Conservation (phyloP, 2,329 filamentous ascomycete species). For the Fusarium anguioides region DNA sequence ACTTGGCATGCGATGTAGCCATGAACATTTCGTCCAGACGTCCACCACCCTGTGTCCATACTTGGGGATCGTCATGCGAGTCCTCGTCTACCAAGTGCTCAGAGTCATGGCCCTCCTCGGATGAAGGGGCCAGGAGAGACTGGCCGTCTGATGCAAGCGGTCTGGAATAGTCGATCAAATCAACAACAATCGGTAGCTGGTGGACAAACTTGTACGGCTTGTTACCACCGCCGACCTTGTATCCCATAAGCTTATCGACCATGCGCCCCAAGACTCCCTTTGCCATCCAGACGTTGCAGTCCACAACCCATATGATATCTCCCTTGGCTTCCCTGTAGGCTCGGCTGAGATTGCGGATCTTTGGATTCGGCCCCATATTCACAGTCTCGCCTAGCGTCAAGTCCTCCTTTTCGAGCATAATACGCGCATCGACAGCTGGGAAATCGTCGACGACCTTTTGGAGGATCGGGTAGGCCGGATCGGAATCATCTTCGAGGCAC, state of each 20-base stretch:
- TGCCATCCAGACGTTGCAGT: conserved; percentile 95
- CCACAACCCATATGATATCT: conserved; percentile 92
- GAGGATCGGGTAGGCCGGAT: conserved; percentile 82
- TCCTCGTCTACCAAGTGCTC: conserved; percentile 32
- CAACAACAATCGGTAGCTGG: conserved; percentile 90
- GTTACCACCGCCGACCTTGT: conserved; percentile 58
- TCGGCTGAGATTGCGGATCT: conserved; percentile 95
- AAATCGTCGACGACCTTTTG: conserved; percentile 79
- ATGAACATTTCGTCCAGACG: conserved; percentile 95
- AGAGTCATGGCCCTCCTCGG: conserved; percentile 44
- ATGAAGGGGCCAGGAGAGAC: conserved; percentile 50
- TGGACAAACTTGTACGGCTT: conserved; percentile 91
- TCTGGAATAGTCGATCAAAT: conserved; percentile 60
- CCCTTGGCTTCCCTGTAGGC: conserved; percentile 89
- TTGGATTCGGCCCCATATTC: conserved; percentile 92
- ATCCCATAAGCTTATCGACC: conserved; percentile 87
- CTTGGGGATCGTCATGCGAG: conserved; percentile 42
- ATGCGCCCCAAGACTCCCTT: conserved; percentile 84
- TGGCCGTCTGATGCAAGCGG: conserved; percentile 37
- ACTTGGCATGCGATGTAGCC: conserved; percentile 93
- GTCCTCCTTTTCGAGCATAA: conserved; percentile 87
- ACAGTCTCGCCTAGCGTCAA: conserved; percentile 68
- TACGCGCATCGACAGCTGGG: conserved; percentile 73
- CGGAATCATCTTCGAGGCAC: conserved; percentile 79
- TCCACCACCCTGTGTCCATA: conserved; percentile 71